Conservation (phyloP, 1,284 basidiomycete species). For the Afroboletus lepidellus region DNA sequence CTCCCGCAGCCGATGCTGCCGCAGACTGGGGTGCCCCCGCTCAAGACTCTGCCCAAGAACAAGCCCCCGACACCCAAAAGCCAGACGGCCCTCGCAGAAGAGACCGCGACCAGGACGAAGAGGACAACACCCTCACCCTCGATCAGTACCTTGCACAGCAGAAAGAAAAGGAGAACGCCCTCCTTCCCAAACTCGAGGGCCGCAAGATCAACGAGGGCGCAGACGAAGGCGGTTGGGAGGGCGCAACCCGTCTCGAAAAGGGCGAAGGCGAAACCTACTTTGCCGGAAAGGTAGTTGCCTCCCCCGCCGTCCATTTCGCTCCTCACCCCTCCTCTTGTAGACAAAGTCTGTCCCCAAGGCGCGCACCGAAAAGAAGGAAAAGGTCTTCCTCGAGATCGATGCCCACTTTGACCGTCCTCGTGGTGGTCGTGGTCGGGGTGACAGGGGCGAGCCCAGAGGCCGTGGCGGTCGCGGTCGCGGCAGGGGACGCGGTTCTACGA, state of each 20-base stretch:
- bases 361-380: conserved; percentile 74
- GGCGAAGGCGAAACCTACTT: conserved; percentile 68
- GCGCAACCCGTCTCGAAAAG: conserved; percentile 59
- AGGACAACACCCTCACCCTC: conserved; percentile 88
- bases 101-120: conserved; percentile 72
- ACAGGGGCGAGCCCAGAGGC: conserved; percentile 39
- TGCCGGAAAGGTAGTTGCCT: conserved; percentile 61
- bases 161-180: conserved; percentile 52
- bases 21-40: conserved; percentile 42
- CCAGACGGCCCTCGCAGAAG: conserved; percentile 41
- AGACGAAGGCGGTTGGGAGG: conserved; percentile 59
- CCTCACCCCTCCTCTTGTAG: conserved; percentile 35
- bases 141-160: conserved; percentile 82
- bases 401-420: conserved; percentile 75
- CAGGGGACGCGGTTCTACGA: conserved; percentile 33
- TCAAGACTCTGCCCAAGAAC: conserved; percentile 32
- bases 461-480: conserved; percentile 47
- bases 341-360: conserved; percentile 58
- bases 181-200: conserved; percentile 68
- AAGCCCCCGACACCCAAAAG: conserved; percentile 41
- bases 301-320: background rate
- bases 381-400: conserved; percentile 75
- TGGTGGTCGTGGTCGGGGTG: conserved; percentile 48
- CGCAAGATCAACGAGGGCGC: conserved; percentile 71
- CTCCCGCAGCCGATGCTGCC: conserved; percentile 26